Evolutionary conservation across 1,284 basidiomycete genomes (phyloP).

Genomic region (Fomitopsis schrenkii): DNA sequence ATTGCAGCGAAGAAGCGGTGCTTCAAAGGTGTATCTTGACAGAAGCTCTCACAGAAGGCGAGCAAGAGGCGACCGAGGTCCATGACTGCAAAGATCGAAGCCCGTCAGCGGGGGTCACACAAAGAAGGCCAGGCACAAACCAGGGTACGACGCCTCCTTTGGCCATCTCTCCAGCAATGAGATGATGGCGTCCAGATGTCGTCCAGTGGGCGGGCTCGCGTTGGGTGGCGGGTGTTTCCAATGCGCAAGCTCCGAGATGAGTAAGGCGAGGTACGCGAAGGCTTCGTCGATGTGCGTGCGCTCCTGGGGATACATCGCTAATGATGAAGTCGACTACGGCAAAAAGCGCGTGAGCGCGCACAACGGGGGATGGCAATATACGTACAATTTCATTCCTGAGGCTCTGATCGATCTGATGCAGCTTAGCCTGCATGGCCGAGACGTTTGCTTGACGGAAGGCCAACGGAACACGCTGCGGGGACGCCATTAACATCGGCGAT

Average conservation of each 20-base stretch:
- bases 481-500: not conserved
- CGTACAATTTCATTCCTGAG: conserved; percentile 66
- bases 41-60: conserved; percentile 57
- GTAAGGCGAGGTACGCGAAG: conserved; percentile 59
- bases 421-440: conserved; percentile 80
- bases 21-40: conserved; percentile 41
- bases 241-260: conserved; percentile 35
- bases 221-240: conserved; percentile 19
- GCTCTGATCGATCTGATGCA: conserved; percentile 77
- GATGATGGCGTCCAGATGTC: conserved; percentile 62
- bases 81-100: conserved; percentile 57
- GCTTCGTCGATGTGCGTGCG: conserved; percentile 57
- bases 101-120: not conserved
- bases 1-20: conserved; percentile 57
- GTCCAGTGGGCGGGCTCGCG: conserved; percentile 29
- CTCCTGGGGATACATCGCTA: conserved; percentile 72
- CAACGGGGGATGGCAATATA: not conserved
- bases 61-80: conserved; percentile 81
- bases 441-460: conserved; percentile 89
- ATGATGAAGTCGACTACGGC: conserved; percentile 56
- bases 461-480: conserved; percentile 48
- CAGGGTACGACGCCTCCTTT: conserved; percentile 75
- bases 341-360: not conserved
- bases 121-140: conserved; percentile 36
- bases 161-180: conserved; percentile 81